phyloP scores from a whole-genome alignment of 805 yeast genomes.

The Helenozyma rhizophorensis region DNA sequence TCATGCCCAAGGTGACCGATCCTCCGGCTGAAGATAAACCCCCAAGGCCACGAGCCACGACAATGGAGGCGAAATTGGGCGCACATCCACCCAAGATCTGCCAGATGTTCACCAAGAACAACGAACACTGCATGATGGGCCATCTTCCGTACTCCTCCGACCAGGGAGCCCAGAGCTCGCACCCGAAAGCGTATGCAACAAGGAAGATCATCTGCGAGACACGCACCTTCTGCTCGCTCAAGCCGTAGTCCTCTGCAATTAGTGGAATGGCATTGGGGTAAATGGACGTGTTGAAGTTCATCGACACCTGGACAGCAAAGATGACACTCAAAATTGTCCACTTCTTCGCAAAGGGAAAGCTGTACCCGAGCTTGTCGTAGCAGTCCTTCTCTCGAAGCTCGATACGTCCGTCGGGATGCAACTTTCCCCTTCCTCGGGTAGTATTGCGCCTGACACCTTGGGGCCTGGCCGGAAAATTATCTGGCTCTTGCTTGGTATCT shows the following conservation, averaged over 20 bases:
- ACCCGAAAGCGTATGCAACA: conserved; percentile 28
- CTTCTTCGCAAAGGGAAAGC: conserved; percentile 26
- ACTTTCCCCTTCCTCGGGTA: conserved; percentile 14
- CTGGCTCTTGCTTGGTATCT: not conserved
- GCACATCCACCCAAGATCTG: conserved; percentile 29
- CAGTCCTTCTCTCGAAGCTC: conserved; percentile 30
- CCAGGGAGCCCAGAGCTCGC: conserved; percentile 36
- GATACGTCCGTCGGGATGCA: conserved; percentile 23
- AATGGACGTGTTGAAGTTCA: conserved; percentile 39
- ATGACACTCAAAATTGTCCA: conserved; percentile 34
- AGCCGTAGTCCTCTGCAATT: conserved; percentile 19
- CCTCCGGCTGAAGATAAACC: conserved; percentile 33
- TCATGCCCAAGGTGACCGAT: conserved; percentile 30
- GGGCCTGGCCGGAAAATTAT: not conserved
- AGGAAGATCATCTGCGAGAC: conserved; percentile 27
- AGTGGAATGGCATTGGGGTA: conserved; percentile 22
- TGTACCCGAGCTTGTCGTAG: conserved; percentile 31
- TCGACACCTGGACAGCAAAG: conserved; percentile 35
- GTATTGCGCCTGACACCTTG: not conserved
- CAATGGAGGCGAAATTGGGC: conserved; percentile 23
- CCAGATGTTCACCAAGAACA: conserved; percentile 29
- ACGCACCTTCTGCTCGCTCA: conserved; percentile 21
- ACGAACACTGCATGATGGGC: conserved; percentile 29
- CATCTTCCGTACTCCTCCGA: conserved; percentile 32
- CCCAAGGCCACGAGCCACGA: conserved; percentile 24